Conservation (phyloP, 2,329 filamentous ascomycete genomes). For the Arachnopeziza araneosa region DNA sequence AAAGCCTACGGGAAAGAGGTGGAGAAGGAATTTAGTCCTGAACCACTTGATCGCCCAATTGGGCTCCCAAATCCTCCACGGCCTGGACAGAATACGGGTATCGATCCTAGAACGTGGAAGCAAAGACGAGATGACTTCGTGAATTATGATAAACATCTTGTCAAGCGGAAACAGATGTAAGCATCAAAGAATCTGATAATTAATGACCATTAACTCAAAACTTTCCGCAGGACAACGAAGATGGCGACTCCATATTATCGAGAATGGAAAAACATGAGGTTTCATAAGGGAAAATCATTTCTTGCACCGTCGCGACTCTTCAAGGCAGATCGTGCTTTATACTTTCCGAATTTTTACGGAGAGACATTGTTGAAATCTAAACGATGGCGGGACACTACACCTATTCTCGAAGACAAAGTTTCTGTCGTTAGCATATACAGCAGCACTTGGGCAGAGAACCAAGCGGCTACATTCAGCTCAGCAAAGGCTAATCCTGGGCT, state of each 20-base stretch:
- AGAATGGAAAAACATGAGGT: slow-evolving; percentile 81
- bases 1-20: slow-evolving; percentile 52
- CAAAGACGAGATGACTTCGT: slow-evolving; percentile 76
- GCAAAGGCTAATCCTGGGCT: slow-evolving; percentile 63
- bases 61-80: slow-evolving; percentile 70
- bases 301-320: slow-evolving; percentile 80
- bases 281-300: slow-evolving; percentile 89
- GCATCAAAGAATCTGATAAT: not conserved
- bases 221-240: slow-evolving; percentile 55
- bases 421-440: slow-evolving; percentile 78
- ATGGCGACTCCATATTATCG: slow-evolving; percentile 89
- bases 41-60: slow-evolving; percentile 66
- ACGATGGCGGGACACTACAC: slow-evolving; percentile 63
- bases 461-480: slow-evolving; percentile 68
- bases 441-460: slow-evolving; percentile 78
- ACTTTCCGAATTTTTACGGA: slow-evolving; percentile 89
- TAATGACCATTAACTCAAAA: slow-evolving; percentile 2
- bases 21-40: slow-evolving; percentile 50
- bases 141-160: slow-evolving; percentile 78
- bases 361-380: slow-evolving; percentile 61
- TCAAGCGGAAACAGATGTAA: slow-evolving; percentile 69
- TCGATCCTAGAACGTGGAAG: slow-evolving; percentile 60
- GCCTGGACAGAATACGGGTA: slow-evolving; percentile 74
- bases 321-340: slow-evolving; percentile 73
- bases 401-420: slow-evolving; percentile 64